A percentile compares a stretch with the other conserved stretches of the same genome.
Conservation (phyloP, 192 early-diverging fungal genomes). For the Mycoemilia scoparia region DNA sequence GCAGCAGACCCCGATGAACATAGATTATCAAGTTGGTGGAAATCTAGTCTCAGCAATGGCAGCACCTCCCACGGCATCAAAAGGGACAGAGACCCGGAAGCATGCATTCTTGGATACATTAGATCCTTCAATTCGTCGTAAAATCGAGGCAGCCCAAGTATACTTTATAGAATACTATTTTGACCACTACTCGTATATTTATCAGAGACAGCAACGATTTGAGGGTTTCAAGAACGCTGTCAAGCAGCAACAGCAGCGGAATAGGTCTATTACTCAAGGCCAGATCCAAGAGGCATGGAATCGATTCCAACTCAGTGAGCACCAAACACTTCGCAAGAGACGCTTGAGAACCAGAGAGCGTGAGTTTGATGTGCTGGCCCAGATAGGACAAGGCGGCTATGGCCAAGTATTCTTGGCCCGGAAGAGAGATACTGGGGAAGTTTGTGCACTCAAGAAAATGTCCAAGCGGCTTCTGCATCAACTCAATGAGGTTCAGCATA, state of each 20-base stretch:
- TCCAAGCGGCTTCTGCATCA: constrained; percentile 39
- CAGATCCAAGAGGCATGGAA: constrained; percentile 38
- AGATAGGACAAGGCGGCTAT: constrained; percentile 63
- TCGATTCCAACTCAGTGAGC: constrained; percentile 34
- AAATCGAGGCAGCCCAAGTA: constrained; percentile 24
- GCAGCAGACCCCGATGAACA: constrained; percentile 15
- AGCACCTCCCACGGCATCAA: background rate
- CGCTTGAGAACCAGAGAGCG: constrained; percentile 41
- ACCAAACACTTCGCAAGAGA: constrained; percentile 35
- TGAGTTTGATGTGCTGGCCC: constrained; percentile 46
- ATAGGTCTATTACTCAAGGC: constrained; percentile 21
- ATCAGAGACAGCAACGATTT: constrained; percentile 38
- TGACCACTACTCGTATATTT: constrained; percentile 51
- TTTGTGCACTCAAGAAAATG: constrained; percentile 61
- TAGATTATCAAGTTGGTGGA: constrained; percentile 1
- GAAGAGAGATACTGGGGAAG: constrained; percentile 45
- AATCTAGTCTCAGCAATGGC: background rate
- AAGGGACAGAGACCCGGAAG: constrained; percentile 21
- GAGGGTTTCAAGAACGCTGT: constrained; percentile 33
- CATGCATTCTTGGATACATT: constrained; percentile 24
- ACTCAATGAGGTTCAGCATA: constrained; percentile 50
- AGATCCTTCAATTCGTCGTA: constrained; percentile 24
- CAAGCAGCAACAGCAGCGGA: too few species aligned
- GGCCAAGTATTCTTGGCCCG: constrained; percentile 54
- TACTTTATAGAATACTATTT: constrained; percentile 69